Evolutionary conservation across 768 basidiomycete species (phyloP), one percentile per base, ranked within the genome.

Genomic region (Dentipellis fragilis): DNA sequence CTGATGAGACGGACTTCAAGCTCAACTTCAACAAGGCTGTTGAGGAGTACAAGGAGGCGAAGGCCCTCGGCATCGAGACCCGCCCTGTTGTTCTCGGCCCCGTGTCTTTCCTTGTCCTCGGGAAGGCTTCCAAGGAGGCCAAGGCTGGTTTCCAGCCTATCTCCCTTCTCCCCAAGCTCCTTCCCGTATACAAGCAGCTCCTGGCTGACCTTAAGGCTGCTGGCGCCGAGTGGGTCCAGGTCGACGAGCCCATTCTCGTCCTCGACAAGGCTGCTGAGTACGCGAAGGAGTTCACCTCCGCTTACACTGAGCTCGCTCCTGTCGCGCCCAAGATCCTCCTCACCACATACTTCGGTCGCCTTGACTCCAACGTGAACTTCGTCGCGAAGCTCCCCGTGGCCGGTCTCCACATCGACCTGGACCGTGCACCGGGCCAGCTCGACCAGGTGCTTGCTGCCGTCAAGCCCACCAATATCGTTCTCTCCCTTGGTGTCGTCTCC

Each of bases 1-100:
- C 89, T 9, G 87, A 90, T 53, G 75, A 80, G 65, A 89, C 86
- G 34, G 84, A 95, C 62, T 97, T 98, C 84, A 93, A 95, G 75
- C 78, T 99, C 69, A 81, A 87, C 76, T 85, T 84, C 76, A 95
- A 95, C 87, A 96, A 97, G 79, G 84, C 88, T 49, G 81, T 98
- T 58, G 85, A 86, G 65, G 92, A 96, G 70, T 98, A 82, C 78
- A 84, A 87, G 61, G 96, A 99, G 76, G 96, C 96, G 56, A 85
- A 95, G 77, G 87, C 76, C 46, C 80, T 82, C 60, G 96, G 96
- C 60, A 75, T 97, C 68, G 74, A 71, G 60, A 98, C 96, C 62
- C 93, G 96, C 65, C 96, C 96, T 40, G 96, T 99, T 57, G 72
- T 99, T 64, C 81, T 98, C 63, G 96, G 96, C 54, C 96, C 96